A percentile compares a stretch with the other conserved stretches of the same genome.
phyloP scores from a whole-genome alignment of 1,284 basidiomycete species.

The Pyrrhoderma lamaoense region DNA sequence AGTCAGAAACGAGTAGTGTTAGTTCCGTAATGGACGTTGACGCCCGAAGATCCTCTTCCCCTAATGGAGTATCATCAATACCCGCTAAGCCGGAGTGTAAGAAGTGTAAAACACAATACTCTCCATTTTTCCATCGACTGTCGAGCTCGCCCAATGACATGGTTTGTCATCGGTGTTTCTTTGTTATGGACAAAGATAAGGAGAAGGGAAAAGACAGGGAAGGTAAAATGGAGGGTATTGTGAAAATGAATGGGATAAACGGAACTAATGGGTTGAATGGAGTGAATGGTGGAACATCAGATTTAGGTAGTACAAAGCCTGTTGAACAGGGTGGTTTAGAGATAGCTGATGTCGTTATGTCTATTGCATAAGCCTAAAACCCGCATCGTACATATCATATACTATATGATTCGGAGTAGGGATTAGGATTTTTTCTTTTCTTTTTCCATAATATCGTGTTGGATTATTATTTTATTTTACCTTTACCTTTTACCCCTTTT shows the following conservation, averaged over 20 bases:
- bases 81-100: constrained; percentile 25
- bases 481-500: too few relatives aligned
- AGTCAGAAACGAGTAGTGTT: not conserved
- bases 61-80: not conserved
- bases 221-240: constrained; percentile 2
- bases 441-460: too few relatives aligned
- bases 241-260: not conserved
- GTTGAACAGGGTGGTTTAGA: not conserved
- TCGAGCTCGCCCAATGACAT: constrained; percentile 24
- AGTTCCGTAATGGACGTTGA: not conserved
- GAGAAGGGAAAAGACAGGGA: constrained; percentile 17
- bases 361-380: not conserved
- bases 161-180: constrained; percentile 54
- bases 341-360: constrained; percentile 22
- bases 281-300: too few relatives aligned
- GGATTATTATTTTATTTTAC: too few relatives aligned
- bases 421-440: not conserved
- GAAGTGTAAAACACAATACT: constrained; percentile 32
- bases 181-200: constrained; percentile 22
- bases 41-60: not conserved
- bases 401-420: not conserved
- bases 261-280: too few relatives aligned
- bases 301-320: too few relatives aligned
- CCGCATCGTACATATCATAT: not conserved
- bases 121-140: constrained; percentile 33